phyloP scores from a whole-genome alignment of 2,329 filamentous ascomycete species.

The Aspergillus ochraceus region DNA sequence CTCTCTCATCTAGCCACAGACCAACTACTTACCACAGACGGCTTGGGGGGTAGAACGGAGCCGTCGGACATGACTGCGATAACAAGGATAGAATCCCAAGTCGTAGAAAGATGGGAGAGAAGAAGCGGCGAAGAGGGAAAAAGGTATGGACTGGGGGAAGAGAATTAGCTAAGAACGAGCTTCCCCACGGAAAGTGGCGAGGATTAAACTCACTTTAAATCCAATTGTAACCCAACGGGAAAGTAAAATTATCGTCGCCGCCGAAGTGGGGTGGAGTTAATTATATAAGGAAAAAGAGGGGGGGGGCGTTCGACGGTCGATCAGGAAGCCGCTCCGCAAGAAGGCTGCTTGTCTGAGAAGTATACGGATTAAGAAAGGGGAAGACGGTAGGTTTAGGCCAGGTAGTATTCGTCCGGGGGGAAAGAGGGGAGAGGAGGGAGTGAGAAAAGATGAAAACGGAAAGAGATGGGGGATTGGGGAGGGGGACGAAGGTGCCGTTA shows the following conservation, averaged over 20 bases:
- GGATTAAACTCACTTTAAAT: not conserved
- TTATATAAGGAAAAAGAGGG: not conserved
- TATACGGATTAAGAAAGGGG: not conserved
- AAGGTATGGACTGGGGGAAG: not conserved
- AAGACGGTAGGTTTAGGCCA: too few species aligned
- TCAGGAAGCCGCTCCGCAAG: not conserved
- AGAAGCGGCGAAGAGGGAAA: not conserved
- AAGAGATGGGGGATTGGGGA: conserved; percentile 8
- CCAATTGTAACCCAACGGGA: not conserved
- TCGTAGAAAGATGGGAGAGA: not conserved
- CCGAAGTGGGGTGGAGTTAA: not conserved
- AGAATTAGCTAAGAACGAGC: not conserved
- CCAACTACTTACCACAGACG: conserved; percentile 41
- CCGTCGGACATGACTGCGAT: conserved; percentile 39
- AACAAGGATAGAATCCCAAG: not conserved
- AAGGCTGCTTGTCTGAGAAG: too few species aligned
- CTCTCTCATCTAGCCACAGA: not conserved
- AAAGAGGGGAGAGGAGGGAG: too few species aligned
- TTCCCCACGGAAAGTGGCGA: not conserved
- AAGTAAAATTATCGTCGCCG: conserved; percentile 2
- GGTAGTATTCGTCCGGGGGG: not conserved
- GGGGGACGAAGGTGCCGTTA: conserved; percentile 1
- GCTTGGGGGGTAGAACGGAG: conserved; percentile 32
- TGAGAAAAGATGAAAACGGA: conserved; percentile 1
- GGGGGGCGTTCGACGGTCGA: not conserved